Conservation (phyloP, 2,329 filamentous ascomycete species). For the Blastomyces parvus region DNA sequence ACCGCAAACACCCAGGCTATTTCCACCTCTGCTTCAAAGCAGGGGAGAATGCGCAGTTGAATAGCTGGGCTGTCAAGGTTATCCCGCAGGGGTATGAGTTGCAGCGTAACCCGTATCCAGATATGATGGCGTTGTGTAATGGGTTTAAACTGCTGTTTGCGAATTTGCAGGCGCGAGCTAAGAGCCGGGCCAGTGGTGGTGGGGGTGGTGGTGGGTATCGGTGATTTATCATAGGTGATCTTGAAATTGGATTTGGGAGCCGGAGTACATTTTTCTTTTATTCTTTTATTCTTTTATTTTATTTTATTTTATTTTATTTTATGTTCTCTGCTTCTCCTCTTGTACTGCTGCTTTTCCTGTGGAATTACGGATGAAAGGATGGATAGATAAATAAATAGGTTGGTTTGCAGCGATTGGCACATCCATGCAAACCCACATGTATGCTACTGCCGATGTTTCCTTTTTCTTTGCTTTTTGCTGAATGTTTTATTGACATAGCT, state of each 20-base stretch:
- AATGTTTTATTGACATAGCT: not conserved
- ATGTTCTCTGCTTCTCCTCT: not conserved
- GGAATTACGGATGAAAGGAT: not conserved
- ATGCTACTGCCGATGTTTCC: not conserved
- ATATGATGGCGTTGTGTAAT: slow-evolving; percentile 92
- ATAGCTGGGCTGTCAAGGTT: slow-evolving; percentile 77
- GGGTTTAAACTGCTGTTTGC: slow-evolving; percentile 84
- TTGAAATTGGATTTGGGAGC: not conserved
- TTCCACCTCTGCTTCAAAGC: slow-evolving; percentile 97
- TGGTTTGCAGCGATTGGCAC: not conserved
- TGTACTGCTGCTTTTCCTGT: not conserved
- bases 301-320: not conserved
- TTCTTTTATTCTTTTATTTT: not conserved
- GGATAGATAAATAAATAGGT: slow-evolving; percentile 1
- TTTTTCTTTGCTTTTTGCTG: not conserved
- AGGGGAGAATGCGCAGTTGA: slow-evolving; percentile 61
- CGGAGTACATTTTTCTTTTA: not conserved
- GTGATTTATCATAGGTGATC: not conserved
- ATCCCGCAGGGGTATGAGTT: slow-evolving; percentile 91
- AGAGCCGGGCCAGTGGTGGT: not conserved
- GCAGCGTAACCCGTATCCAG: slow-evolving; percentile 78
- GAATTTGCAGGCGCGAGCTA: slow-evolving; percentile 45
- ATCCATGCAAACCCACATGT: not conserved
- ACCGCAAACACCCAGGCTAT: slow-evolving; percentile 83
- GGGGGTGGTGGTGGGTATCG: slow-evolving; percentile 1